Conservation (phyloP, 495 filamentous ascomycete species). For the Talaromyces stipitatus region DNA sequence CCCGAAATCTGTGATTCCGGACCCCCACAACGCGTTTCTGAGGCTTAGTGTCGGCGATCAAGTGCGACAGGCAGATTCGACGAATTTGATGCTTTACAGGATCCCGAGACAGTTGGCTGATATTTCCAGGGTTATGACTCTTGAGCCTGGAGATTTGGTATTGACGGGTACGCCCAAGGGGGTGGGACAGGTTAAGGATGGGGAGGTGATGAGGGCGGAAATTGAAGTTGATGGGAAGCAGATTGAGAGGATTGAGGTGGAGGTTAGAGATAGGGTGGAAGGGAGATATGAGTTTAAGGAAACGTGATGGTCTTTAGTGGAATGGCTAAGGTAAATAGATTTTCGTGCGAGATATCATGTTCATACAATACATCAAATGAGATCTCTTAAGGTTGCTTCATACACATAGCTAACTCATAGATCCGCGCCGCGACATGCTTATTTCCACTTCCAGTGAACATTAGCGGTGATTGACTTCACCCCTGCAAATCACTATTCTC, state of each 20-base stretch:
- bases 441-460: background rate
- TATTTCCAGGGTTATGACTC: conserved; percentile 88
- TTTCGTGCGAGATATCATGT: background rate
- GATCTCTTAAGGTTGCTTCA: background rate
- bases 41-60: conserved; percentile 73
- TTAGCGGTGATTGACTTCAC: background rate
- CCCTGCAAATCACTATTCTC: background rate
- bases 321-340: background rate
- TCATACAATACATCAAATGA: background rate
- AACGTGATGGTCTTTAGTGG: conserved; percentile 19
- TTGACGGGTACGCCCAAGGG: conserved; percentile 96
- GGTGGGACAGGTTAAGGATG: conserved; percentile 75
- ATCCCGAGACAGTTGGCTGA: conserved; percentile 83
- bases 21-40: conserved; percentile 83
- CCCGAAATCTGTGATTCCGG: conserved; percentile 63
- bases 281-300: conserved; percentile 41
- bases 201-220: conserved; percentile 84
- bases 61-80: conserved; percentile 72
- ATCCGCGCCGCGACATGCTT: background rate
- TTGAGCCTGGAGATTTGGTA: conserved; percentile 86
- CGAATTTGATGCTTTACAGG: conserved; percentile 82
- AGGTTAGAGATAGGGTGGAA: conserved; percentile 59
- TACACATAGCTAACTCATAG: background rate
- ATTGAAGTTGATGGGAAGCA: conserved; percentile 76
- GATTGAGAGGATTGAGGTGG: conserved; percentile 76